Conservation (phyloP, 352 stramenopile genomes). For the Blastocystis sp. region DNA sequence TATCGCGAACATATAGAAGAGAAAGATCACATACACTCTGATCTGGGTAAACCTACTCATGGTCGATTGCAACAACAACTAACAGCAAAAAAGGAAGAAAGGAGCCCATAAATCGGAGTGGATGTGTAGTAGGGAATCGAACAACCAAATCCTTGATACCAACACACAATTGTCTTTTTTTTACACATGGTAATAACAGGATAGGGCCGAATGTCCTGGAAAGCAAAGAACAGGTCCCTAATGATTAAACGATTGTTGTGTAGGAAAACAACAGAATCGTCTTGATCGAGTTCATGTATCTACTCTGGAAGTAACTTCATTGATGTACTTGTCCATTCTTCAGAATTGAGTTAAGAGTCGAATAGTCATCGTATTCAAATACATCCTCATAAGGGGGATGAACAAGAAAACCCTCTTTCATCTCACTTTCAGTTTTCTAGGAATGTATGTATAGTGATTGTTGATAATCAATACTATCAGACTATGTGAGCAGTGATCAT, state of each 20-base stretch:
- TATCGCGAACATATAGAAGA: background rate
- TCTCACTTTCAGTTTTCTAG: background rate
- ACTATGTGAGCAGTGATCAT: background rate
- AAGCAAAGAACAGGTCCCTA: background rate
- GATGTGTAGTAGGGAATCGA: background rate
- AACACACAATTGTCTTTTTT: background rate
- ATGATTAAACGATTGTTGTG: background rate
- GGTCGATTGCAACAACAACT: too few species aligned
- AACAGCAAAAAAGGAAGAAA: background rate
- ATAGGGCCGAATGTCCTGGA: background rate
- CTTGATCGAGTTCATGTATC: background rate
- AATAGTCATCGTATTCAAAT: background rate
- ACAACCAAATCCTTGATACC: background rate
- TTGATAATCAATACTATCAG: background rate
- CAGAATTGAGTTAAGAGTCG: background rate
- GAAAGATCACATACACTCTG: background rate
- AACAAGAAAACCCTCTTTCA: background rate
- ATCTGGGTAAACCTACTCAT: too few species aligned
- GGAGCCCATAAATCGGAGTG: background rate
- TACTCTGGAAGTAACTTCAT: background rate
- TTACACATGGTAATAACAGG: background rate
- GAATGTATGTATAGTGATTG: background rate
- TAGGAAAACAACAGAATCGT: background rate
- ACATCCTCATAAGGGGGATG: background rate
- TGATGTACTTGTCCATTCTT: background rate